Evolutionary conservation across 495 filamentous ascomycete genomes (phyloP), one percentile per base, ranked within the genome.

Genomic region (Talaromyces wortmannii): DNA sequence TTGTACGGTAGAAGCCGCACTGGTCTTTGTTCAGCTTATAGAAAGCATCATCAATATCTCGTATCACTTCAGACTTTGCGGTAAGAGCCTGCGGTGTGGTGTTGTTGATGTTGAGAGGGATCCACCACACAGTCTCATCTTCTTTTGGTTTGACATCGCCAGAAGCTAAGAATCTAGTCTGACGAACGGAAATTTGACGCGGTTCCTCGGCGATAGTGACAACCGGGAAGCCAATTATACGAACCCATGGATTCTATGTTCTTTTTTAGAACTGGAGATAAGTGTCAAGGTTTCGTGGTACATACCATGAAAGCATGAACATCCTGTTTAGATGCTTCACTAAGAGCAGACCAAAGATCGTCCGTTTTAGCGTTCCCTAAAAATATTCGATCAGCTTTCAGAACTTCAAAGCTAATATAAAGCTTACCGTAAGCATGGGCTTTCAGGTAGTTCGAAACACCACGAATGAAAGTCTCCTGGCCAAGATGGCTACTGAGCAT

Each of bases 61-160:
- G 76, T 57, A 97, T 77, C 6, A 81, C 90, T 18, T 88, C 82
- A 58, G 86, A 77, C 67, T 88, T 97, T 23, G 78, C 72, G 0
- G 85, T 87, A n/a, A 98, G 78, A 51, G 90, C 84, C 45, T 67
- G 65, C 17, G 66, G 64, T 17, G 74, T 64, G 33, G 68, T 58
- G 43, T 62, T 62, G 29, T 84, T 86, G 45, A 98, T 74, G 18
- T 86, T 86, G 12, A 97, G 78, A 15, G 94, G 94, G 60, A 97
- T 82, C 92, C 94, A 97, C 94, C 94, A 98, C n/a, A 80, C 83
- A 2, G 90, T 95, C 64, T 87, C 68, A 67, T 98, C 91, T 52
- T 98, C 94, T 62, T 91, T 85, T 5, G 90, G 84, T 64, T 90
- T 95, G 46, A 88, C 87, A 67, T 97, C 94, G 12, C 94, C 94